Percentiles rank a stretch among this genome's conserved stretches.
phyloP scores from a whole-genome alignment of 352 stramenopile genomes.

The Phytophthora ohioensis region DNA sequence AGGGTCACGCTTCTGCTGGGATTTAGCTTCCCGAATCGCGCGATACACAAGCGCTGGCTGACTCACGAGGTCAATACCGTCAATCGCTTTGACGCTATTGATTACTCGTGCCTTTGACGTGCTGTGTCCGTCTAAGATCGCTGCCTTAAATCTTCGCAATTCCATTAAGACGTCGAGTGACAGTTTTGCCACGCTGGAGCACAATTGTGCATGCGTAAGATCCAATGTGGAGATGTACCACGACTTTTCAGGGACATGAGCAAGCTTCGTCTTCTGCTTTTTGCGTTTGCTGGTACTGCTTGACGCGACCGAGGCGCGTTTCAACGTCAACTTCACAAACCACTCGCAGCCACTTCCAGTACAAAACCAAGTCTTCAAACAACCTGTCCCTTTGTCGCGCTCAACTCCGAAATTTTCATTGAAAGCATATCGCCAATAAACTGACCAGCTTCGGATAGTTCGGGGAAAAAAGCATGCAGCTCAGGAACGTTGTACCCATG shows the following conservation, averaged over 20 bases:
- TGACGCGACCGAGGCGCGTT: too few relatives aligned
- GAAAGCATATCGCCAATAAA: background rate
- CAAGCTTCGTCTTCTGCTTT: background rate
- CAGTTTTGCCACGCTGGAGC: background rate
- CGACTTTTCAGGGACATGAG: slow-evolving; percentile 4
- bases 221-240: slow-evolving; percentile 4
- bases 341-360: background rate
- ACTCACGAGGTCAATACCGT: background rate
- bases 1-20: background rate
- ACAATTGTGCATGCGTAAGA: background rate
- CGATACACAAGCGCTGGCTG: background rate
- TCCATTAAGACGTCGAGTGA: background rate
- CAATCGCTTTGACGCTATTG: background rate
- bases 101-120: background rate
- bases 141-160: background rate
- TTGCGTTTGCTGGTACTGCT: too few relatives aligned
- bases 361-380: background rate
- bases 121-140: slow-evolving; percentile 1
- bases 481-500: background rate
- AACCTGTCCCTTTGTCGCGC: background rate
- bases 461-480: background rate
- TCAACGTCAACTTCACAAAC: too few relatives aligned
- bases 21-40: background rate
- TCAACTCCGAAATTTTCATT: slow-evolving; percentile 1
- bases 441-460: too few relatives aligned